Conservation (phyloP, 2,329 filamentous ascomycete genomes). For the Cordyceps tenuipes region DNA sequence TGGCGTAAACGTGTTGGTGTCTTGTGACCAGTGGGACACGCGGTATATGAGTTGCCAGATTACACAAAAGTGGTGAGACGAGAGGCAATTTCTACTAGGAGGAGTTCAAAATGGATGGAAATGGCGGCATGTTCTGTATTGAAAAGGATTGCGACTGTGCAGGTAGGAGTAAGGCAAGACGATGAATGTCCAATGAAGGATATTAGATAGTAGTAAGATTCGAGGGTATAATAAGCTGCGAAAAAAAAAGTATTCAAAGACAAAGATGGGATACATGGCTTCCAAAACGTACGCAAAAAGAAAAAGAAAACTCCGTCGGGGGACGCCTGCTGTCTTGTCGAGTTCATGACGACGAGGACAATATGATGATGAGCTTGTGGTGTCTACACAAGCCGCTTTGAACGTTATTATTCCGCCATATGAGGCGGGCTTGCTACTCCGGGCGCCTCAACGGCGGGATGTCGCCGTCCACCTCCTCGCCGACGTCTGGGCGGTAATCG, state of each 20-base stretch:
- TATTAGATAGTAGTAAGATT: neutral
- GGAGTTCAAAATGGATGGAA: neutral
- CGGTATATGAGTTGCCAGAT: neutral
- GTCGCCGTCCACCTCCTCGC: conserved; percentile 15
- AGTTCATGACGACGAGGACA: neutral
- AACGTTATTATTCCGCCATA: neutral
- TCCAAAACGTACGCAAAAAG: neutral
- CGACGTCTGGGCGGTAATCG: conserved; percentile 9
- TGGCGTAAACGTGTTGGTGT: neutral
- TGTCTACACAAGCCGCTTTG: neutral
- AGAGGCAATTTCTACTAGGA: neutral
- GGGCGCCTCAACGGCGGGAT: neutral
- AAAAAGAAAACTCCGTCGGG: neutral
- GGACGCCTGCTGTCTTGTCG: neutral
- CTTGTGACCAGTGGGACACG: neutral
- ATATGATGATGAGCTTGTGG: neutral
- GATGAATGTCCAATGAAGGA: neutral
- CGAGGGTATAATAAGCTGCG: neutral
- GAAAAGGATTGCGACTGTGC: neutral
- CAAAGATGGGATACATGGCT: neutral
- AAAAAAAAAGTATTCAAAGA: neutral
- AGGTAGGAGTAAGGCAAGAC: neutral
- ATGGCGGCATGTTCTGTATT: neutral
- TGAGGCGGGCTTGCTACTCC: neutral
- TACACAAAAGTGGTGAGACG: neutral